A percentile compares a stretch with the other conserved stretches of the same genome.
Conservation (phyloP, 2,329 filamentous ascomycete genomes). For the Bimuria novae-zelandiae region DNA sequence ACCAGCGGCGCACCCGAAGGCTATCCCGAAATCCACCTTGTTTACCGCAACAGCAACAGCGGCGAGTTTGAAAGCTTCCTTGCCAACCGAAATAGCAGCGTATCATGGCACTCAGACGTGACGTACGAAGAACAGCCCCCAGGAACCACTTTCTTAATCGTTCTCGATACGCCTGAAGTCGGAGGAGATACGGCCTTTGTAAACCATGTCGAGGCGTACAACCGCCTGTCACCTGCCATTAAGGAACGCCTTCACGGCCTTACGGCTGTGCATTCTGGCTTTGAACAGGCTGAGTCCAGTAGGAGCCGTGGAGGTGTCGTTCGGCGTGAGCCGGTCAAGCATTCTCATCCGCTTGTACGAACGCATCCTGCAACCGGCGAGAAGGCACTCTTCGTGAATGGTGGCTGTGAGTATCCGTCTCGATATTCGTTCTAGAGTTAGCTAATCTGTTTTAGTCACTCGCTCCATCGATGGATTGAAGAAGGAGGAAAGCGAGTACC, state of each 20-base stretch:
- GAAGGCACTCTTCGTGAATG: slow-evolving; percentile 17
- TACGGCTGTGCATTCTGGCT: slow-evolving; percentile 74
- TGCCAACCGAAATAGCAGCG: slow-evolving; percentile 68
- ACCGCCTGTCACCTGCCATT: slow-evolving; percentile 74
- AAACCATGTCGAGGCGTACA: slow-evolving; percentile 77
- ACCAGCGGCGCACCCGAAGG: slow-evolving; percentile 69
- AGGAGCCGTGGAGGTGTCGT: slow-evolving; percentile 66
- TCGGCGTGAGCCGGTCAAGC: slow-evolving; percentile 72
- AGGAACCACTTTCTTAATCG: slow-evolving; percentile 82
- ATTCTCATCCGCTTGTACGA: slow-evolving; percentile 45
- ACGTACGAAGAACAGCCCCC: slow-evolving; percentile 84
- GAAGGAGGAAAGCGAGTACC: slow-evolving; percentile 76
- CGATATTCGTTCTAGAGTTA: not conserved
- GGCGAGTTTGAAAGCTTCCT: slow-evolving; percentile 63
- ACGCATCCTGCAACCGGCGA: slow-evolving; percentile 19
- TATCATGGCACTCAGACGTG: slow-evolving; percentile 85
- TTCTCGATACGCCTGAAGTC: slow-evolving; percentile 74
- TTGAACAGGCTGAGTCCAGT: slow-evolving; percentile 73
- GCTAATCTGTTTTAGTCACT: slow-evolving; percentile 57
- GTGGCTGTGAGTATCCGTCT: slow-evolving; percentile 29
- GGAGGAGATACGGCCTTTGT: slow-evolving; percentile 83
- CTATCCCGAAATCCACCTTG: slow-evolving; percentile 73
- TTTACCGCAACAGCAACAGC: slow-evolving; percentile 69
- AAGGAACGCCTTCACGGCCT: slow-evolving; percentile 76
- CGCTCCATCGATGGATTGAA: slow-evolving; percentile 77